phyloP scores from a whole-genome alignment of 2,329 filamentous ascomycete species.

The Fusarium oxysporum region DNA sequence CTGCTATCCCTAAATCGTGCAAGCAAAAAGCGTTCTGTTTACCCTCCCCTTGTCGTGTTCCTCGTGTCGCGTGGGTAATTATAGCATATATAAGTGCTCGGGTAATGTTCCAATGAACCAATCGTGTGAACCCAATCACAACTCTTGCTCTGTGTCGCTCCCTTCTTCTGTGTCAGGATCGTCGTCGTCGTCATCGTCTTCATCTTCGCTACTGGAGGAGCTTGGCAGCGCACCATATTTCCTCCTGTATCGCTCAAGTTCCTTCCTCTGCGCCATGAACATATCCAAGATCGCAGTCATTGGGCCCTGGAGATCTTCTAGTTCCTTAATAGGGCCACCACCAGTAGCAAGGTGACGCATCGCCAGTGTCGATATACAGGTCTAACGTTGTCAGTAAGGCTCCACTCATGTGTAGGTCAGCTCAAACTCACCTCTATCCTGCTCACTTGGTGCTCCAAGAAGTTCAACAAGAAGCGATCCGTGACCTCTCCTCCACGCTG shows the following conservation, averaged over 20 bases:
- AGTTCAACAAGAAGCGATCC: slow-evolving; percentile 86
- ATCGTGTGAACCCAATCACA: slow-evolving; percentile 17
- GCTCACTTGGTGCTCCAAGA: slow-evolving; percentile 94
- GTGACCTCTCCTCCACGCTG: slow-evolving; percentile 83
- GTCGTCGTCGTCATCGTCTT: slow-evolving; percentile 34
- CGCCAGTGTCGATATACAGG: slow-evolving; percentile 81
- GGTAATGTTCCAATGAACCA: slow-evolving; percentile 1
- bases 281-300: slow-evolving; percentile 78
- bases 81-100: slow-evolving; percentile 36
- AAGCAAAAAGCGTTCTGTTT: slow-evolving; percentile 27
- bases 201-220: slow-evolving; percentile 39
- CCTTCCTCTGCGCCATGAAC: slow-evolving; percentile 70
- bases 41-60: slow-evolving; percentile 23
- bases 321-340: slow-evolving; percentile 67
- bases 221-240: slow-evolving; percentile 60
- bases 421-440: slow-evolving; percentile 91
- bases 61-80: slow-evolving; percentile 34
- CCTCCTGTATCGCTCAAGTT: slow-evolving; percentile 71
- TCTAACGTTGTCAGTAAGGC: slow-evolving; percentile 61
- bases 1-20: slow-evolving; percentile 3
- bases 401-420: slow-evolving; percentile 61
- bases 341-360: slow-evolving; percentile 84
- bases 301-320: slow-evolving; percentile 80
- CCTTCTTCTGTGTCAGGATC: slow-evolving; percentile 42
- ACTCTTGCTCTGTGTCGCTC: slow-evolving; percentile 48